phyloP scores from a whole-genome alignment of 768 basidiomycete species.

The Epithele typhae region DNA sequence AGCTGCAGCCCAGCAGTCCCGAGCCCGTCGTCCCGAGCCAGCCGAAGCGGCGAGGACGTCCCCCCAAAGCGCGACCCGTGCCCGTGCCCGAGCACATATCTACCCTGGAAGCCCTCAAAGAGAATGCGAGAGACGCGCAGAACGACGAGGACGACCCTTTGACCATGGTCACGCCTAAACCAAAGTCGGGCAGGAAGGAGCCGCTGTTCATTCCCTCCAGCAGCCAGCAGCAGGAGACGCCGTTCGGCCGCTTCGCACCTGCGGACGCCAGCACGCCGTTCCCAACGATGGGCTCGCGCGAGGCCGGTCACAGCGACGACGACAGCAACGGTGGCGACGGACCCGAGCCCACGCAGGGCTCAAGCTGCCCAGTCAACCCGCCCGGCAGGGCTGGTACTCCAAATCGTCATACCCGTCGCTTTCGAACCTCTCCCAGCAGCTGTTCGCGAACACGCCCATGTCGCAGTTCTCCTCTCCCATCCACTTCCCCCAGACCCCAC shows the following conservation, averaged over 20 bases:
- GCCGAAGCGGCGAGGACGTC: background rate
- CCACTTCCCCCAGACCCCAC: slow-evolving; percentile 17
- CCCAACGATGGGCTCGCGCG: background rate
- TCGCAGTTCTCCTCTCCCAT: slow-evolving; percentile 20
- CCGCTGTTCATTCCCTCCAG: slow-evolving; percentile 50
- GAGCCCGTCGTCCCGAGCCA: background rate
- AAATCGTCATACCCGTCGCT: slow-evolving; percentile 39
- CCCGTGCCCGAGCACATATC: too few relatives aligned
- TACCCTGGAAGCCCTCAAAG: too few relatives aligned
- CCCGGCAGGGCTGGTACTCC: background rate
- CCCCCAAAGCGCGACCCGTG: background rate
- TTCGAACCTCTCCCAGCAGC: slow-evolving; percentile 44
- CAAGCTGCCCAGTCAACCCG: slow-evolving; percentile 11
- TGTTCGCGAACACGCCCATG: slow-evolving; percentile 33
- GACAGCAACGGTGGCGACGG: slow-evolving; percentile 1
- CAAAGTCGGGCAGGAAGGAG: slow-evolving; percentile 6
- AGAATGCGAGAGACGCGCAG: too few relatives aligned
- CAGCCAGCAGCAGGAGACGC: slow-evolving; percentile 51
- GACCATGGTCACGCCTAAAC: slow-evolving; percentile 1
- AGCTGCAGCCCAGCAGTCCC: slow-evolving; percentile 33
- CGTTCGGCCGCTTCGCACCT: slow-evolving; percentile 48
- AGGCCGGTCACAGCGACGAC: background rate
- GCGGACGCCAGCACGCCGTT: slow-evolving; percentile 8
- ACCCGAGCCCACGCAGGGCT: slow-evolving; percentile 31
- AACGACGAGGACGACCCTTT: background rate